phyloP scores from a whole-genome alignment of 352 stramenopile species.

The Blastocystis sp. region DNA sequence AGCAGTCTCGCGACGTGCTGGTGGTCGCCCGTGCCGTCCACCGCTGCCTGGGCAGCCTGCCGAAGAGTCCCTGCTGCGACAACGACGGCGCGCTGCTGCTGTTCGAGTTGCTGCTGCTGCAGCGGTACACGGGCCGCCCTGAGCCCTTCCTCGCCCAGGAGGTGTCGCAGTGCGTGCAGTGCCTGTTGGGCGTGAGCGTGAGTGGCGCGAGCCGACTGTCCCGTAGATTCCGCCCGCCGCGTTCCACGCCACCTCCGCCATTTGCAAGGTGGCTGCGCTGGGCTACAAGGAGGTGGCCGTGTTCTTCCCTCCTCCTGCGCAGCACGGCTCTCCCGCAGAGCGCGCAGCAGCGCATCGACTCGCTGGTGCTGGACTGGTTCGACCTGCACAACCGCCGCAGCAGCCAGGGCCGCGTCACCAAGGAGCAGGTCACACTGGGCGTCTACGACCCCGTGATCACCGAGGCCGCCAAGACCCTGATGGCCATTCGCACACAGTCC shows the following conservation, averaged over 20 bases:
- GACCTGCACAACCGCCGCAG: slow-evolving; percentile 4
- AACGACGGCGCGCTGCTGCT: background rate
- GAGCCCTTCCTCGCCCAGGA: background rate
- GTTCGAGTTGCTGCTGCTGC: background rate
- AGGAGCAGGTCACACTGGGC: slow-evolving; percentile 3
- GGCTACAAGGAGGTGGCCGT: background rate
- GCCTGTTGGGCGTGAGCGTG: background rate
- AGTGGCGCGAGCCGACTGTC: background rate
- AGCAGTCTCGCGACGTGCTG: background rate
- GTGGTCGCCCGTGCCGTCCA: background rate
- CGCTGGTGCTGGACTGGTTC: slow-evolving; percentile 14
- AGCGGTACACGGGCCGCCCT: background rate
- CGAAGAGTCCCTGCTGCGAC: background rate
- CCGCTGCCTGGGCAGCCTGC: background rate
- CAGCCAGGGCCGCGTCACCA: background rate
- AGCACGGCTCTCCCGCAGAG: background rate
- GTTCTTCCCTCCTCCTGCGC: background rate
- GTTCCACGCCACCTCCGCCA: background rate
- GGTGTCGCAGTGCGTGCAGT: background rate
- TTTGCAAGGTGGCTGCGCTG: background rate
- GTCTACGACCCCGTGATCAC: slow-evolving; percentile 3
- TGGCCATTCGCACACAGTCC: background rate
- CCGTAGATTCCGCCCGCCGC: background rate
- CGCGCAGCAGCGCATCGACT: background rate
- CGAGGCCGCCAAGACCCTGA: background rate